Conservation (phyloP, 352 stramenopile genomes). For the Phytophthora multivora region DNA sequence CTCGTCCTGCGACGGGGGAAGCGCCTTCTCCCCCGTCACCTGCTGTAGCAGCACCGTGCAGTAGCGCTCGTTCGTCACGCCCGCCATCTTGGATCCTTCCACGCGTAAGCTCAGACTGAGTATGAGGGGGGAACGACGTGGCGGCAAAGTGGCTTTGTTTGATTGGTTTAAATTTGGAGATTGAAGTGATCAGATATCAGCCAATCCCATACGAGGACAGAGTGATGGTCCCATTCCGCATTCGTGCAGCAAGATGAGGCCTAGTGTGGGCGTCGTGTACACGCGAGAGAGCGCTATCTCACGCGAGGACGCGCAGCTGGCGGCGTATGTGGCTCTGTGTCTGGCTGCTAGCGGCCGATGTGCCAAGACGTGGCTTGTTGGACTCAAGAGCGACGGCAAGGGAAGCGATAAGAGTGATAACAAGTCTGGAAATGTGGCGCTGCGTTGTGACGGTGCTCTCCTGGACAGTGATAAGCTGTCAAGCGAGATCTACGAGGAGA, state of each 20-base stretch:
- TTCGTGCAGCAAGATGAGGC: constrained; percentile 14
- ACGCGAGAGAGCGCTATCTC: constrained; percentile 48
- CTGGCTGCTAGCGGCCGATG: constrained; percentile 54
- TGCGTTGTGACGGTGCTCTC: constrained; percentile 56
- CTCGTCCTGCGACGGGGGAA: constrained; percentile 91
- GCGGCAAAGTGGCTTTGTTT: constrained; percentile 11
- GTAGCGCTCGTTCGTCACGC: constrained; percentile 88
- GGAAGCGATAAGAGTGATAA: not conserved
- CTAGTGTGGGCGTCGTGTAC: constrained; percentile 63
- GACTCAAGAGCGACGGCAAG: constrained; percentile 16
- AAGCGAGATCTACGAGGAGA: constrained; percentile 44
- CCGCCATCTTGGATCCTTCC: constrained; percentile 49
- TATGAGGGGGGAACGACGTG: constrained; percentile 15
- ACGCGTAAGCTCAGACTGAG: constrained; percentile 5
- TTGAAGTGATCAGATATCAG: constrained; percentile 19
- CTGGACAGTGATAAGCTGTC: constrained; percentile 37
- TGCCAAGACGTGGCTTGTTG: constrained; percentile 52
- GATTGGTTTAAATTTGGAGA: constrained; percentile 29
- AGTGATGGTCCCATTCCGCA: constrained; percentile 17
- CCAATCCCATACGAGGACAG: not conserved
- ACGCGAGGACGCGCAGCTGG: constrained; percentile 62
- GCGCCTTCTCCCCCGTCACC: constrained; percentile 58
- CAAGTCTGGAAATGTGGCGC: constrained; percentile 18
- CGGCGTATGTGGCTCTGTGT: constrained; percentile 66
- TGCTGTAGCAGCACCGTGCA: constrained; percentile 85